Evolutionary conservation across 2,329 filamentous ascomycete genomes (phyloP).

Genomic region (Aspergillus glaucus): DNA sequence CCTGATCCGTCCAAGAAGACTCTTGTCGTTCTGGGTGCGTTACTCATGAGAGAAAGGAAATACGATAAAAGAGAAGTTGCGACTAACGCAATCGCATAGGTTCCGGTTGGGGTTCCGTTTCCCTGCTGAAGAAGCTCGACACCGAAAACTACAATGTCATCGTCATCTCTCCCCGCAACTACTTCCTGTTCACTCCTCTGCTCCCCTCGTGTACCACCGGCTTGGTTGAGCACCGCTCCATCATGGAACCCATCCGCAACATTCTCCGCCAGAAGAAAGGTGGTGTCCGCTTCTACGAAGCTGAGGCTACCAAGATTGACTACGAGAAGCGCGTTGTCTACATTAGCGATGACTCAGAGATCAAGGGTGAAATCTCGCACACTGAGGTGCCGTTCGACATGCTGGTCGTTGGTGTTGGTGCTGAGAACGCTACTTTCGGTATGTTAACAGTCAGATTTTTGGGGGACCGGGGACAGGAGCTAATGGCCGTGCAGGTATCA

Average conservation of each 20-base stretch:
- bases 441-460: constrained; percentile 15
- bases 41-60: constrained; percentile 1
- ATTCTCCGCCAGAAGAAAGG: constrained; percentile 94
- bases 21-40: constrained; percentile 81
- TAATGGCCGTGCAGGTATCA: constrained; percentile 54
- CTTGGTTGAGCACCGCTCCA: constrained; percentile 96
- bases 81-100: constrained; percentile 49
- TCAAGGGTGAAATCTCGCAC: constrained; percentile 73
- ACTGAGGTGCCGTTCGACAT: constrained; percentile 96
- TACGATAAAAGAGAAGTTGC: constrained; percentile 2
- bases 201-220: constrained; percentile 96
- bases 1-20: constrained; percentile 93
- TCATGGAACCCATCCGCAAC: constrained; percentile 97
- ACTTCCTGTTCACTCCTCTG: constrained; percentile 98
- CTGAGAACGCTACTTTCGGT: constrained; percentile 97
- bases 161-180: constrained; percentile 96
- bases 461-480: too few species aligned
- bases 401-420: constrained; percentile 93
- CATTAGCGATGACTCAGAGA: constrained; percentile 86
- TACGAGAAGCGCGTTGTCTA: constrained; percentile 80
- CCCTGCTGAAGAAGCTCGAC: constrained; percentile 95
- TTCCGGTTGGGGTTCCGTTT: constrained; percentile 93
- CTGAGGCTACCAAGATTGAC: constrained; percentile 92
- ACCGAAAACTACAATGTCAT: constrained; percentile 99
- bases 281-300: constrained; percentile 94